Evolutionary conservation across 2,329 filamentous ascomycete species (phyloP).

Genomic region (Helotiales sp.): DNA sequence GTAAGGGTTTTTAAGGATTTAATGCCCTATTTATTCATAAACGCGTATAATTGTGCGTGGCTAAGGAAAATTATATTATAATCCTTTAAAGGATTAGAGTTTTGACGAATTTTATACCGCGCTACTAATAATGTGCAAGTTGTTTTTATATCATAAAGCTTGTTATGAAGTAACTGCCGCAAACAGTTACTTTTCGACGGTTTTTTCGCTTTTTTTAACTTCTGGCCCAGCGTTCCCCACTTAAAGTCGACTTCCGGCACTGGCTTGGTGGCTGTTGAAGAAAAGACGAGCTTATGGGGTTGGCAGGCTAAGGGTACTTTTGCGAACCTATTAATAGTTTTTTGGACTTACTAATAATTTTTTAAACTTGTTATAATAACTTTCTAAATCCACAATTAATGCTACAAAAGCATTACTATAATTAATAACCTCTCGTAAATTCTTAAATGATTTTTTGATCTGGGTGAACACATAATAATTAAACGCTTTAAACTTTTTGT

Average conservation of each 20-base stretch:
- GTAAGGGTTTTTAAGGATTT: slow-evolving; percentile 25
- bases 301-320: too few relatives aligned
- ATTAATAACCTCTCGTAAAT: too few relatives aligned
- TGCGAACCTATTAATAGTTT: too few relatives aligned
- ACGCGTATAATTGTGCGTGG: slow-evolving; percentile 32
- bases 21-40: slow-evolving; percentile 32
- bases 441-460: too few relatives aligned
- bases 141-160: slow-evolving; percentile 21
- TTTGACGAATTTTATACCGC: slow-evolving; percentile 28
- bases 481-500: too few relatives aligned
- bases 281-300: too few relatives aligned
- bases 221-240: background rate
- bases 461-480: too few relatives aligned
- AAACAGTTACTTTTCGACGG: slow-evolving; percentile 21
- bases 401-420: too few relatives aligned
- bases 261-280: too few relatives aligned
- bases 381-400: too few relatives aligned
- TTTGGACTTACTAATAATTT: too few relatives aligned
- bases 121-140: slow-evolving; percentile 12
- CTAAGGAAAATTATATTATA: slow-evolving; percentile 29
- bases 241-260: slow-evolving; percentile 1
- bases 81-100: slow-evolving; percentile 26
- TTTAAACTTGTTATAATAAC: too few relatives aligned
- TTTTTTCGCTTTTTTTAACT: slow-evolving; percentile 19
- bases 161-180: slow-evolving; percentile 19